Base-by-base conservation (phyloP, 2,329 filamentous ascomycete genomes). In the Elsinoe australis region DNA sequence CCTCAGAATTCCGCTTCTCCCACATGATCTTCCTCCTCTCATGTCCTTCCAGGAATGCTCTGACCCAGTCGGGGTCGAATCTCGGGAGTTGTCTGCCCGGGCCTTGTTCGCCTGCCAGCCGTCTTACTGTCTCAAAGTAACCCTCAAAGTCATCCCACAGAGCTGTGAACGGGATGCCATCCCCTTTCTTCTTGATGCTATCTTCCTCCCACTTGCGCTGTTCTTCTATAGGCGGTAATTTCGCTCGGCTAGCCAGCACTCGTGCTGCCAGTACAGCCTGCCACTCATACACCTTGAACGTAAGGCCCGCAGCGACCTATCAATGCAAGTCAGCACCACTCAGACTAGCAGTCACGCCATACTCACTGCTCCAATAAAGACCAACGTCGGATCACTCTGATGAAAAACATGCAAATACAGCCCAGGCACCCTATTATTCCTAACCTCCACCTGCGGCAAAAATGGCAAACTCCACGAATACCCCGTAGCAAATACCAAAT, bases 261-360 rank as follows among this genome's bases (percentile, higher is more conserved):
- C 79, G 67, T 1, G 80, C 79, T 0, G 74, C 76, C 1, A 77
- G 69, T 0, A 83, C 79, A 5, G 79, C 78, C 56, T 83, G 80
- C 76, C 78, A 83, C 62, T 83, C 80, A 49, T 82, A 83, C 22
- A 83, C 72, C 58, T 80, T 82, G 64, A 85, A 84, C 0, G 80
- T 84, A 21, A 85, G 61, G 0, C 75, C 76, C 0, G 74, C 73
- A 1, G 66, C 65, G 0, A 73, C 49, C 41, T 50, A 19, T 7
- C 31, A 39, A 41, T 28, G 32, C 6, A 32, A 8, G 19, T 34
- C 24, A 31, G 24, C 3, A 22, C n/a, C 10, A 19, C 26, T 4
- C 26, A 29, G 4, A 22, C 10, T 9, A 24, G 15, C n/a, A 10
- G 31, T n/a, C n/a, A n/a, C n/a, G n/a, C n/a, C n/a, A n/a, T 54